Evolutionary conservation across 768 basidiomycete genomes (phyloP).

Genomic region (Phylloporus scabripes): DNA sequence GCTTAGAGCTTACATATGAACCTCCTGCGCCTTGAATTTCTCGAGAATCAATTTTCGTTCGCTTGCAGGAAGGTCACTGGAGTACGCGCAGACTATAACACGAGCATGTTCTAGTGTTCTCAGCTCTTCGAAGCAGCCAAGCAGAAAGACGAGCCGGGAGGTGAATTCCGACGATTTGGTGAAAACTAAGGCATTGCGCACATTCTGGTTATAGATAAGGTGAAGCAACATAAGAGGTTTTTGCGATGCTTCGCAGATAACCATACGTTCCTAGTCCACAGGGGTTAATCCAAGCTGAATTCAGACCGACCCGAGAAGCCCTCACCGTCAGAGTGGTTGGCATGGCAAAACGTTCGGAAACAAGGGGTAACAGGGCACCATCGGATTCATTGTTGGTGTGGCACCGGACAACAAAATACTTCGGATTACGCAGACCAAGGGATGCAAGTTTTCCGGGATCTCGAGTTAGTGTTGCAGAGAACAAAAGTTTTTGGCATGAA

Average conservation of each 20-base stretch:
- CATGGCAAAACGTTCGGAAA: slow-evolving; percentile 76
- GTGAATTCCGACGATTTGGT: slow-evolving; percentile 97
- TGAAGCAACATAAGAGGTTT: slow-evolving; percentile 91
- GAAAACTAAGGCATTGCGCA: slow-evolving; percentile 80
- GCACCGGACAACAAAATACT: slow-evolving; percentile 83
- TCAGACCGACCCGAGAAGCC: neutral
- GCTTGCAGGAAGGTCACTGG: slow-evolving; percentile 69
- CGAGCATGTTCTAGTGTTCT: slow-evolving; percentile 17
- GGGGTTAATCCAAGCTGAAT: slow-evolving; percentile 1
- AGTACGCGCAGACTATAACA: slow-evolving; percentile 66
- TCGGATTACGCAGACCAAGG: slow-evolving; percentile 69
- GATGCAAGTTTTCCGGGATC: slow-evolving; percentile 92
- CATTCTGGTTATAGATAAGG: slow-evolving; percentile 58
- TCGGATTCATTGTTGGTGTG: slow-evolving; percentile 31
- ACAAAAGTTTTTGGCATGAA: slow-evolving; percentile 90
- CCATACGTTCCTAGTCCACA: slow-evolving; percentile 69
- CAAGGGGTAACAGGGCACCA: slow-evolving; percentile 44
- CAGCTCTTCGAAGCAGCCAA: slow-evolving; percentile 73
- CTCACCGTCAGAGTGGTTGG: slow-evolving; percentile 71
- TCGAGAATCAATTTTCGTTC: slow-evolving; percentile 77
- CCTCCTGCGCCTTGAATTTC: slow-evolving; percentile 72
- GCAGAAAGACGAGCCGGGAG: slow-evolving; percentile 69
- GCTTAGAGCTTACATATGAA: slow-evolving; percentile 63
- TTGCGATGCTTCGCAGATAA: slow-evolving; percentile 67
- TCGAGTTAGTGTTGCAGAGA: slow-evolving; percentile 91